These are phyloP conservation scores for Penicillium fuscoglaucum DNA, from an alignment of 2,329 filamentous ascomycete species.

Conservation along the genomic window DNA sequence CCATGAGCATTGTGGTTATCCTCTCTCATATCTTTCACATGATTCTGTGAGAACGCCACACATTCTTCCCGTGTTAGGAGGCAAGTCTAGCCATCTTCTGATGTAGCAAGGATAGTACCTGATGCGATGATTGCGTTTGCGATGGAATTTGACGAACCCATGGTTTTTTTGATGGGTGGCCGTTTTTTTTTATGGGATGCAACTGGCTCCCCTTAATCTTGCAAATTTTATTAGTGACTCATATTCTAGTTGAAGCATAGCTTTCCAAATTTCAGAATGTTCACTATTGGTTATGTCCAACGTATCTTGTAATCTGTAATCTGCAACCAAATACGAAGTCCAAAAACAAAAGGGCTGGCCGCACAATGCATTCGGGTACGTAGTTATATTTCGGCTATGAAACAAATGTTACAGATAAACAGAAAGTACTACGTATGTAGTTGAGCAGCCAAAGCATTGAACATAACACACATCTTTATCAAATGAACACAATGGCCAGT, in stretches of 20 bases:
- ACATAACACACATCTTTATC: background rate
- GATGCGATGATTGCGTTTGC: background rate
- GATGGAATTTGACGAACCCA: background rate
- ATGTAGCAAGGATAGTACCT: background rate
- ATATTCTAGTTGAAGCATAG: slow-evolving; percentile 13
- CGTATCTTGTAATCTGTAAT: background rate
- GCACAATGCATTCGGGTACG: background rate
- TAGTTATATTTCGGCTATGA: background rate
- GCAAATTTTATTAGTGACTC: slow-evolving; percentile 6
- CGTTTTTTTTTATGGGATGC: slow-evolving; percentile 6
- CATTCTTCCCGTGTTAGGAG: background rate
- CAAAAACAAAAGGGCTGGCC: background rate
- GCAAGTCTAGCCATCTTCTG: slow-evolving; percentile 2
- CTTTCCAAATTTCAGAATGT: slow-evolving; percentile 4
- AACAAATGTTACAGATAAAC: background rate
- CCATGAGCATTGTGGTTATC: slow-evolving; percentile 4
- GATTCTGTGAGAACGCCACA: background rate
- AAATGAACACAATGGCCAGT: background rate
- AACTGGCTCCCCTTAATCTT: slow-evolving; percentile 9
- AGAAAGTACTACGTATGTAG: background rate
- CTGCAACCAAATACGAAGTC: background rate
- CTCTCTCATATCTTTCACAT: background rate
- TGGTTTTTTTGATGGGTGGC: background rate
- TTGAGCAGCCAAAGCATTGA: background rate
- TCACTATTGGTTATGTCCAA: background rate